Conservation (phyloP, 257 asterid genomes). For the Capsicum baccatum region DNA sequence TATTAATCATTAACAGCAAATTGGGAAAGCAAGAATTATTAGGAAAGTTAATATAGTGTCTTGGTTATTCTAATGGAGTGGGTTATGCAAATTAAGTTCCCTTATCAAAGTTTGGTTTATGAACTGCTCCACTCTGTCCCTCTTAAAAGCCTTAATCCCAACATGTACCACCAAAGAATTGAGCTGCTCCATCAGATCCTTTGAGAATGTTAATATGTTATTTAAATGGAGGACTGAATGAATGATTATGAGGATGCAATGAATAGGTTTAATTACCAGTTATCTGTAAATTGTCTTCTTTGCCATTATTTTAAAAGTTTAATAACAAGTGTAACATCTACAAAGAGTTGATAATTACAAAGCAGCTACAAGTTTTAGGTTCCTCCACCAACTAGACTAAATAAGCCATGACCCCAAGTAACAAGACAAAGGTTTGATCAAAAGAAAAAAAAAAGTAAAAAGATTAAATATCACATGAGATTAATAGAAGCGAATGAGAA, state of each 20-base stretch:
- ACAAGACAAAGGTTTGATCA: background rate
- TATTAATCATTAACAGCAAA: background rate
- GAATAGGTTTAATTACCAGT: background rate
- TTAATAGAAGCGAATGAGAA: background rate
- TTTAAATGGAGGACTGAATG: background rate
- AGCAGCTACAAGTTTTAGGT: background rate
- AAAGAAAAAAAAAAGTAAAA: background rate
- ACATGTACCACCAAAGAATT: background rate
- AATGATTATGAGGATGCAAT: background rate
- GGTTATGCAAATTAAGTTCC: background rate
- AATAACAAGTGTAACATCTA: background rate
- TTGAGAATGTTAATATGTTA: background rate
- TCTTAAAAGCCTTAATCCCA: background rate
- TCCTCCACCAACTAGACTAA: background rate
- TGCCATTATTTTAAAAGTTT: background rate
- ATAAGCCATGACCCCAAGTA: background rate
- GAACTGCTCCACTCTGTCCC: constrained; percentile 20
- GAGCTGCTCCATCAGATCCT: background rate
- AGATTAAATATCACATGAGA: too few species aligned
- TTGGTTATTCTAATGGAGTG: constrained; percentile 12
- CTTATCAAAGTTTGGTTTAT: background rate
- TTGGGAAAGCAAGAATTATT: background rate
- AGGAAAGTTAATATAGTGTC: background rate
- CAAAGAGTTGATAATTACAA: background rate
- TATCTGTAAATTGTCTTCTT: background rate